Conservation (phyloP, 2,329 filamentous ascomycete genomes). For the Penicillium sclerotigenum region DNA sequence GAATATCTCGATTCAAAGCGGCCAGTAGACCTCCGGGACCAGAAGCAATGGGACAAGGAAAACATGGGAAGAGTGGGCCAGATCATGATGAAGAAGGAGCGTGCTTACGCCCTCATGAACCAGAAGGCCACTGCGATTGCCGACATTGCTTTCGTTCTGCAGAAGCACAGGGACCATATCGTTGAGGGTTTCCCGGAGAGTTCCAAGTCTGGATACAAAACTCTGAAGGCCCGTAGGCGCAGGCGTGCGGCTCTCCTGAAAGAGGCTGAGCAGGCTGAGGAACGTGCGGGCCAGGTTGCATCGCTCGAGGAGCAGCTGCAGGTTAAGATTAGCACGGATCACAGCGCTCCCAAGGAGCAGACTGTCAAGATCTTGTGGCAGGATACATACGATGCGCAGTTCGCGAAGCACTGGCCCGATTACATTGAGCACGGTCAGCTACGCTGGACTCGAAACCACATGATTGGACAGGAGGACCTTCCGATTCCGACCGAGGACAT, state of each 20-base stretch:
- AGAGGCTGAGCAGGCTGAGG: constrained; percentile 22
- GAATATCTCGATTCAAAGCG: constrained; percentile 39
- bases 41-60: constrained; percentile 42
- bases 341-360: constrained; percentile 27
- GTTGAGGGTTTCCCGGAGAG: constrained; percentile 28
- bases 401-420: constrained; percentile 44
- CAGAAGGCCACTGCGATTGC: constrained; percentile 63
- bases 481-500: constrained; percentile 16
- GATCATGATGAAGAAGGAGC: constrained; percentile 48
- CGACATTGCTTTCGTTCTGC: constrained; percentile 57
- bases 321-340: constrained; percentile 32
- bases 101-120: constrained; percentile 57
- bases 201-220: constrained; percentile 33
- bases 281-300: constrained; percentile 26
- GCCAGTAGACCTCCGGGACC: constrained; percentile 38
- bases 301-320: constrained; percentile 21
- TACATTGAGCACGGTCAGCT: constrained; percentile 44
- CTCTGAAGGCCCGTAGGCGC: constrained; percentile 30
- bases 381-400: constrained; percentile 44
- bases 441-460: constrained; percentile 34
- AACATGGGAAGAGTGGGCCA: constrained; percentile 42
- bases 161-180: constrained; percentile 46
- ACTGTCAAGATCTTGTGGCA: constrained; percentile 48
- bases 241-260: constrained; percentile 28
- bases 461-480: constrained; percentile 33